Percentiles rank a stretch among this genome's conserved stretches.
These are phyloP conservation scores for Cucurbitaria berberidis DNA, from an alignment of 2,329 filamentous ascomycete species.

Conservation along the genomic window DNA sequence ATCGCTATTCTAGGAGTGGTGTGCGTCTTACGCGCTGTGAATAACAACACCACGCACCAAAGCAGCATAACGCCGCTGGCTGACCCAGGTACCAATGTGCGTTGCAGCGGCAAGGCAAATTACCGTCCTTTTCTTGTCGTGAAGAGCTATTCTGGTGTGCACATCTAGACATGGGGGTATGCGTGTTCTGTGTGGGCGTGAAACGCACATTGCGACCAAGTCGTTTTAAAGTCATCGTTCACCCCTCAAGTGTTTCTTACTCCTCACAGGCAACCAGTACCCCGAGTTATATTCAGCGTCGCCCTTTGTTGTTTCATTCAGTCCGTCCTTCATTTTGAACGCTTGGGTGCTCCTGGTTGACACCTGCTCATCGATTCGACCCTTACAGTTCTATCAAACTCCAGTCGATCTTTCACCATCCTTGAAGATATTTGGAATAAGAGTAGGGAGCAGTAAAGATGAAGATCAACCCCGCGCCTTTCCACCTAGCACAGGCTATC, in stretches of 20 bases:
- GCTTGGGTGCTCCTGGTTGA: slow-evolving; percentile 41
- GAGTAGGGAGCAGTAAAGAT: slow-evolving; percentile 19
- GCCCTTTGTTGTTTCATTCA: slow-evolving; percentile 15
- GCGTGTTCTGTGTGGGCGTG: slow-evolving; percentile 22
- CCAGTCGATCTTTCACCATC: neutral
- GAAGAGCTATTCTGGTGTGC: slow-evolving; percentile 24
- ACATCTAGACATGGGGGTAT: slow-evolving; percentile 8
- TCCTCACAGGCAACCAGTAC: slow-evolving; percentile 22
- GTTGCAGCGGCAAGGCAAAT: slow-evolving; percentile 32
- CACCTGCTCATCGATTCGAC: slow-evolving; percentile 11
- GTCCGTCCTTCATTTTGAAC: slow-evolving; percentile 27
- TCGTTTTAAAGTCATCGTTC: slow-evolving; percentile 44
- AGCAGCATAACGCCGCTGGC: slow-evolving; percentile 8
- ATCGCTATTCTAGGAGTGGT: slow-evolving; percentile 22
- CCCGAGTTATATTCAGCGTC: slow-evolving; percentile 21
- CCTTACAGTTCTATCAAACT: neutral
- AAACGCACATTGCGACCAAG: slow-evolving; percentile 40
- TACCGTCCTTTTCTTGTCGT: slow-evolving; percentile 15
- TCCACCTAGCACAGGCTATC: slow-evolving; percentile 44
- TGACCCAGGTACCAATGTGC: slow-evolving; percentile 8
- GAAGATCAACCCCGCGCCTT: slow-evolving; percentile 47
- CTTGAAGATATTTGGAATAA: neutral
- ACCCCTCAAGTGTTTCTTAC: slow-evolving; percentile 26
- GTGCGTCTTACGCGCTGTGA: slow-evolving; percentile 39
- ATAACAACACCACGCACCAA: slow-evolving; percentile 12